Conservation (phyloP, 225 moss, liverwort and hornwort species). For the Bryoerythrophyllum caledonicum region DNA sequence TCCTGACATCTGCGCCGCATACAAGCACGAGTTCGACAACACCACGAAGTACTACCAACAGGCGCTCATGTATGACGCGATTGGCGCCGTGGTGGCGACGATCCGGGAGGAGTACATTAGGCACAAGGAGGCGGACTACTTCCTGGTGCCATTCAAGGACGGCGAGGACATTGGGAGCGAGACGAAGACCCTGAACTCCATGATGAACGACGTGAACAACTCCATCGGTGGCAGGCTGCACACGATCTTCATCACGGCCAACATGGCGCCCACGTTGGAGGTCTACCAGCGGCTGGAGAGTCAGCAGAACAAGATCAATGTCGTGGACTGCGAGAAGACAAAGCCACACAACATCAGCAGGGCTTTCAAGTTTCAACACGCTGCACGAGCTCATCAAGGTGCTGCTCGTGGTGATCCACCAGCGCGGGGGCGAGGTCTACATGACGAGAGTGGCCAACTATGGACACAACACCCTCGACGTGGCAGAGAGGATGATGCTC, state of each 20-base stretch:
- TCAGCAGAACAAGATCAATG: neutral
- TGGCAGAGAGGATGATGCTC: neutral
- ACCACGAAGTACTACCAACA: neutral
- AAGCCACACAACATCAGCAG: neutral
- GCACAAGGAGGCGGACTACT: neutral
- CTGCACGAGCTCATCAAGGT: neutral
- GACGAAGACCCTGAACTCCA: neutral
- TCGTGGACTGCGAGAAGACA: neutral
- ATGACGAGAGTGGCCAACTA: neutral
- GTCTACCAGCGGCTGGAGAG: neutral
- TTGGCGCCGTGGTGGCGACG: neutral
- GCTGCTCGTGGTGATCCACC: neutral
- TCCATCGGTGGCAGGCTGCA: neutral
- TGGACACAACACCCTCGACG: too few relatives aligned
- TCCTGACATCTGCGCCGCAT: neutral
- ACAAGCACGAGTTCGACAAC: neutral
- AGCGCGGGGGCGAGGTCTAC: neutral
- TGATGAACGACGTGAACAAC: neutral
- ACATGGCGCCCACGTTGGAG: neutral
- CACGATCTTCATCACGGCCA: constrained; percentile 5
- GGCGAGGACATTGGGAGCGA: neutral
- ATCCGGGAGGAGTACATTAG: neutral
- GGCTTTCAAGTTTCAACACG: neutral
- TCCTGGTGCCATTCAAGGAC: neutral
- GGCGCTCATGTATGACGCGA: neutral